These are phyloP conservation scores for Gonapodya prolifera DNA, from an alignment of 192 early-diverging fungal genomes.

Conservation along the genomic window DNA sequence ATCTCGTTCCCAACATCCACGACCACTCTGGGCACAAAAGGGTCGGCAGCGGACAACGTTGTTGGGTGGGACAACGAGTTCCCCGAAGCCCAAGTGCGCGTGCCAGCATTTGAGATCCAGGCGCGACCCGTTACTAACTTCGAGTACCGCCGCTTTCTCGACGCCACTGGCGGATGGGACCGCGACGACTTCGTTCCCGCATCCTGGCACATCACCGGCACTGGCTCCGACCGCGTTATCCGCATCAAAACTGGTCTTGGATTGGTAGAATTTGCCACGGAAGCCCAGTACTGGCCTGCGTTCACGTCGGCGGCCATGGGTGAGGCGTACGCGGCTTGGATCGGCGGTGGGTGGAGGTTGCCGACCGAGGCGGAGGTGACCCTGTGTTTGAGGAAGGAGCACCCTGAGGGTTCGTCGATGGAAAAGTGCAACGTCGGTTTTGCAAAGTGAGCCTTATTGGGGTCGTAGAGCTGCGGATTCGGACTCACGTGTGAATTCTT, in stretches of 20 bases:
- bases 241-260: constrained; percentile 58
- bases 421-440: constrained; percentile 55
- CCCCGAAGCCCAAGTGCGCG: constrained; percentile 25
- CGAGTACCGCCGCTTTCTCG: constrained; percentile 56
- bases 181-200: constrained; percentile 25
- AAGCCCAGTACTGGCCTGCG: constrained; percentile 61
- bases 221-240: constrained; percentile 11
- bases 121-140: constrained; percentile 65
- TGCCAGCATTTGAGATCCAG: constrained; percentile 48
- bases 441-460: no score
- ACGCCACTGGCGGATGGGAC: constrained; percentile 2
- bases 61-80: constrained; percentile 93
- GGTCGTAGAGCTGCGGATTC: no score
- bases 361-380: constrained; percentile 67
- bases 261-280: constrained; percentile 29
- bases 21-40: background rate
- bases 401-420: constrained; percentile 19
- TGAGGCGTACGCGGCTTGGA: constrained; percentile 43
- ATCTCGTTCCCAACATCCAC: background rate
- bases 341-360: constrained; percentile 45
- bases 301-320: constrained; percentile 56
- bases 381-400: constrained; percentile 11
- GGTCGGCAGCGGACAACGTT: constrained; percentile 9
- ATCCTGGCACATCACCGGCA: constrained; percentile 34
- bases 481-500: no score